A percentile compares a stretch with the other conserved stretches of the same genome.
These are phyloP conservation scores for Platismatia glauca DNA, from an alignment of 495 filamentous ascomycete genomes.

Conservation along the genomic window DNA sequence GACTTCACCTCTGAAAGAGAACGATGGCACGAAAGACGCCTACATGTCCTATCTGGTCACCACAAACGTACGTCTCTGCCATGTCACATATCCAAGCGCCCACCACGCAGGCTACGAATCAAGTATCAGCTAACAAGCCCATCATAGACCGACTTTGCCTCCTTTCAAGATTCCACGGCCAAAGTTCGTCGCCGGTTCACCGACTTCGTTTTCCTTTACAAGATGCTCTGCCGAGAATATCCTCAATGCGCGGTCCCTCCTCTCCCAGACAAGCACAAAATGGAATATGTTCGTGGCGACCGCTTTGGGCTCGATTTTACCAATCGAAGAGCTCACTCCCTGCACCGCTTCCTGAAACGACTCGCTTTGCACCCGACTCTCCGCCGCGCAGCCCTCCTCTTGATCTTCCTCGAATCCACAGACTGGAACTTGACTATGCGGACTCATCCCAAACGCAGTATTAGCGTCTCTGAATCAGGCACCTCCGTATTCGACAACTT, in stretches of 20 bases:
- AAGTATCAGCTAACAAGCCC: background rate
- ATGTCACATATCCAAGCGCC: background rate
- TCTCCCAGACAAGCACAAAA: slow-evolving; percentile 95
- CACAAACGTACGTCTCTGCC: slow-evolving; percentile 57
- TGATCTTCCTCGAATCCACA: slow-evolving; percentile 79
- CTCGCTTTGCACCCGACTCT: slow-evolving; percentile 82
- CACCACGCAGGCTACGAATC: background rate
- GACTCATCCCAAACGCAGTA: slow-evolving; percentile 53
- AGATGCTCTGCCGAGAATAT: slow-evolving; percentile 75
- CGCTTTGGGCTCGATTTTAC: slow-evolving; percentile 93
- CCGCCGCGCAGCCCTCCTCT: slow-evolving; percentile 69
- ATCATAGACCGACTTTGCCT: slow-evolving; percentile 77
- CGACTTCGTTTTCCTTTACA: slow-evolving; percentile 96
- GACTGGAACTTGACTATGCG: slow-evolving; percentile 98
- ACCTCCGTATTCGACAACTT: slow-evolving; percentile 82
- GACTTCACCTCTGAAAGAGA: slow-evolving; percentile 76
- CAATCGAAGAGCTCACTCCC: slow-evolving; percentile 75
- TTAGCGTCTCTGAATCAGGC: slow-evolving; percentile 44
- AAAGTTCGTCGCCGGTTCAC: slow-evolving; percentile 83
- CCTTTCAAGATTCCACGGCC: slow-evolving; percentile 72
- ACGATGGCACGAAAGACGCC: slow-evolving; percentile 93
- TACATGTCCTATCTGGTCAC: slow-evolving; percentile 94
- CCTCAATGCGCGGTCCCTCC: slow-evolving; percentile 88
- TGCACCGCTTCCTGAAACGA: slow-evolving; percentile 85
- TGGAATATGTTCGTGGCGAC: slow-evolving; percentile 95